Conservation (phyloP, 345 rosid genomes). For the Salix arbutifolia region DNA sequence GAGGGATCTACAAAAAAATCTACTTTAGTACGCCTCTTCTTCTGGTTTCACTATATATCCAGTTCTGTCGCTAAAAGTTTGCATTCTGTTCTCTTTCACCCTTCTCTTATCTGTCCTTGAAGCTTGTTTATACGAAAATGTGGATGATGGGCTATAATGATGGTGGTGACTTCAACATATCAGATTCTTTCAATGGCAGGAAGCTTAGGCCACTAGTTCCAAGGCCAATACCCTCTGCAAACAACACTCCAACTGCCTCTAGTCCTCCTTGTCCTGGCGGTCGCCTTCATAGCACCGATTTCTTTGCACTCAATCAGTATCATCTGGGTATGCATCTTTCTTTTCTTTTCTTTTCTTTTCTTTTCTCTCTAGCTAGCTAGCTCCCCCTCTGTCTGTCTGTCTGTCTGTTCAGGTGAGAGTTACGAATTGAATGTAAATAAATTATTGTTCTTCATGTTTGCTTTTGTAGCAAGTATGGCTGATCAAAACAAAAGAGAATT, state of each 20-base stretch:
- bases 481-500: conserved; percentile 71
- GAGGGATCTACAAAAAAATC: not conserved
- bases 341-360: not conserved
- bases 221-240: conserved; percentile 45
- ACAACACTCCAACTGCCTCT: conserved; percentile 19
- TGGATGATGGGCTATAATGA: conserved; percentile 93
- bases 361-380: too few relatives aligned
- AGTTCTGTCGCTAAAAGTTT: not conserved
- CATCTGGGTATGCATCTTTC: conserved; percentile 27
- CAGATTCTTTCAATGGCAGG: conserved; percentile 56
- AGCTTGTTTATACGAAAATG: conserved; percentile 32
- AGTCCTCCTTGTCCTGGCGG: conserved; percentile 24
- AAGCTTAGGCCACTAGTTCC: conserved; percentile 83
- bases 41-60: not conserved
- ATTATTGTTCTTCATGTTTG: not conserved
- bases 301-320: conserved; percentile 61
- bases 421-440: not conserved
- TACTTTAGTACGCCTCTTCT: not conserved
- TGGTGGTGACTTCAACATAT: conserved; percentile 54
- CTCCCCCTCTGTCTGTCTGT: not conserved
- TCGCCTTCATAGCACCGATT: conserved; percentile 38
- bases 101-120: not conserved
- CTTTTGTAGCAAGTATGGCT: conserved; percentile 26
- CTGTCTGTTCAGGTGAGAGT: not conserved
- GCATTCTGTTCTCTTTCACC: not conserved